Percentiles rank a stretch among this genome's conserved stretches.
phyloP scores from a whole-genome alignment of 2,329 filamentous ascomycete species.

The Fusarium sarcochroum region DNA sequence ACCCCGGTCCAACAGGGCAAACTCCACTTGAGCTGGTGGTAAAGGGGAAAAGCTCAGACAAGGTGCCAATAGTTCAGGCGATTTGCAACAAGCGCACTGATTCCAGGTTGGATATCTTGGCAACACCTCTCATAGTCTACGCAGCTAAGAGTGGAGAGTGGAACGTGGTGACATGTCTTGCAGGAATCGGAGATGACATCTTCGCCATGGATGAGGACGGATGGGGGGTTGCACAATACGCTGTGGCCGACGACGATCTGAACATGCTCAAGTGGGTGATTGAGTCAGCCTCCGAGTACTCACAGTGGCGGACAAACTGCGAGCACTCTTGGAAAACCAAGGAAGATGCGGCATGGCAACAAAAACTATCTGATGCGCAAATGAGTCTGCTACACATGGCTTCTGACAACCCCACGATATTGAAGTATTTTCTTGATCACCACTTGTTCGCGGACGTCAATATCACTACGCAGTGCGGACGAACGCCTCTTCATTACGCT shows the following conservation, averaged over 20 bases:
- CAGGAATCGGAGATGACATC: not conserved
- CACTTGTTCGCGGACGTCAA: not conserved
- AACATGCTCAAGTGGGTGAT: not conserved
- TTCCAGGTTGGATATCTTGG: accelerated
- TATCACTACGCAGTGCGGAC: not conserved
- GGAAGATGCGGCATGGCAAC: no score
- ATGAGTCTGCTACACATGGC: conserved; percentile 9
- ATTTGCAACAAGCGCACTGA: not conserved
- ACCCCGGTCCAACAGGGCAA: accelerated
- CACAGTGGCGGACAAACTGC: not conserved
- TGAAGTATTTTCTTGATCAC: not conserved
- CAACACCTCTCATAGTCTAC: not conserved
- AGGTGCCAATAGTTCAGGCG: not conserved
- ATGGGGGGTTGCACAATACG: not conserved
- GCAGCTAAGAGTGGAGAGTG: not conserved
- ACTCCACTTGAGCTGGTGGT: not conserved
- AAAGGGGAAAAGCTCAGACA: not conserved
- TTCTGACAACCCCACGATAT: not conserved
- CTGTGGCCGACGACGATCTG: accelerated
- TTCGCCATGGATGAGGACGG: not conserved
- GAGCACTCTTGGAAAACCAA: not conserved
- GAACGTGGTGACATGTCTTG: not conserved
- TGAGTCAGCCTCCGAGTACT: not conserved
- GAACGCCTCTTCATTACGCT: conserved; percentile 10
- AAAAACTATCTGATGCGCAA: not conserved